Evolutionary conservation across 768 basidiomycete species (phyloP), one percentile per base, ranked within the genome.

Genomic region (Rhodocollybia butyracea): DNA sequence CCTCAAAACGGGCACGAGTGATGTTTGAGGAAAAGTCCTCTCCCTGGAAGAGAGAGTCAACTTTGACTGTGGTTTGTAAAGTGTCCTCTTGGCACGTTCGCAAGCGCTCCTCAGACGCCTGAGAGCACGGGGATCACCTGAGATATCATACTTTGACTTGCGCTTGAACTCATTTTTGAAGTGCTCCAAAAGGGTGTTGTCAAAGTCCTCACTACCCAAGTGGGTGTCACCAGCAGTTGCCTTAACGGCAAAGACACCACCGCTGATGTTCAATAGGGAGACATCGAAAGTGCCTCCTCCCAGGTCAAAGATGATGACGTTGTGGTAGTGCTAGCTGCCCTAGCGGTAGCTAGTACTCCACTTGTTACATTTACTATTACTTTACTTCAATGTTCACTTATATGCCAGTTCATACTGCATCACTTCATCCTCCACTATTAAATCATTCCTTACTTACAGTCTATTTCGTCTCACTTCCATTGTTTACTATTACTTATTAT

Each of bases 281-380:
- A 98, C 97, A 89, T 98, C 97, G 80, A 99, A 98, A 63, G 97
- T 99, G 79, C 96, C 96, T 80, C 96, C 96, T 70, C 96, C 96
- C 57, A 99, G 83, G 81, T 99, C 96, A 81, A 99, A 99, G 72
- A 99, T 98, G 70, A 99, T 86, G 58, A 99, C 96, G n/a, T n/a
- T n/a, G n/a, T n/a, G n/a, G n/a, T n/a, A n/a, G n/a, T n/a, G n/a
- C n/a, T n/a, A n/a, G n/a, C n/a, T n/a, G n/a, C n/a, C n/a, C n/a
- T n/a, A n/a, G n/a, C n/a, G n/a, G n/a, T n/a, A n/a, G n/a, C n/a
- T n/a, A n/a, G n/a, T n/a, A n/a, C n/a, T n/a, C n/a, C n/a, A n/a
- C n/a, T n/a, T n/a, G n/a, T n/a, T n/a, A n/a, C n/a, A n/a, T n/a
- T n/a, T n/a, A n/a, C n/a, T n/a, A n/a, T n/a, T n/a, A n/a, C n/a